These are phyloP conservation scores for Pleurozium schreberi DNA, from an alignment of 225 moss, liverwort and hornwort genomes.

Conservation along the genomic window DNA sequence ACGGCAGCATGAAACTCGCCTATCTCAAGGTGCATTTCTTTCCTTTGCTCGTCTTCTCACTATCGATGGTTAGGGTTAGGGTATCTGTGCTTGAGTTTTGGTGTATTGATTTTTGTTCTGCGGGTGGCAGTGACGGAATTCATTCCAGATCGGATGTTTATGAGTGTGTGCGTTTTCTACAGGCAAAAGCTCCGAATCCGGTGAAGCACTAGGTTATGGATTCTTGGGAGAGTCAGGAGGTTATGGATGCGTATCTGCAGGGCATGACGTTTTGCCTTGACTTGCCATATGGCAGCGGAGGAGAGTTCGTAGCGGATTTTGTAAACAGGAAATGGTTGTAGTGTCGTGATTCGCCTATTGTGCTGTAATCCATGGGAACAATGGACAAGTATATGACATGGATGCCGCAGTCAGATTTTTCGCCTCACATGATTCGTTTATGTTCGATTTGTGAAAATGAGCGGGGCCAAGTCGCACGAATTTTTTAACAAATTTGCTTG, in stretches of 20 bases:
- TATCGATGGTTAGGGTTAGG: conserved; percentile 3
- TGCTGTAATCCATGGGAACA: neutral
- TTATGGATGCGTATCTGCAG: neutral
- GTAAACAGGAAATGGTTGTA: neutral
- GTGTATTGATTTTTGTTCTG: neutral
- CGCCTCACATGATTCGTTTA: neutral
- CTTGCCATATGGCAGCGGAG: neutral
- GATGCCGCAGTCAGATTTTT: conserved; percentile 5
- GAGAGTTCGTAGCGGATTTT: neutral
- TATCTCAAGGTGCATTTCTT: conserved; percentile 45
- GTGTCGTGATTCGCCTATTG: neutral
- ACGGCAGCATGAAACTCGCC: conserved; percentile 54
- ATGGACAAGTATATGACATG: neutral
- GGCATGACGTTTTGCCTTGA: neutral
- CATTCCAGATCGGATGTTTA: neutral
- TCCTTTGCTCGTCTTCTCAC: neutral
- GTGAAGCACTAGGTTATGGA: conserved; percentile 34
- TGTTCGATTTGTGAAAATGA: conserved; percentile 8
- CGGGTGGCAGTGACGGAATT: neutral
- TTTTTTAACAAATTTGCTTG: neutral
- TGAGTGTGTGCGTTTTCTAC: neutral
- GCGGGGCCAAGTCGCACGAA: neutral
- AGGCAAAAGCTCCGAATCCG: conserved; percentile 36
- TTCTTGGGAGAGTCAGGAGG: neutral
- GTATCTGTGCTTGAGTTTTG: neutral